Evolutionary conservation across 345 rosid species (phyloP), one percentile per base, ranked within the genome.

Genomic region (Bruguiera parviflora): DNA sequence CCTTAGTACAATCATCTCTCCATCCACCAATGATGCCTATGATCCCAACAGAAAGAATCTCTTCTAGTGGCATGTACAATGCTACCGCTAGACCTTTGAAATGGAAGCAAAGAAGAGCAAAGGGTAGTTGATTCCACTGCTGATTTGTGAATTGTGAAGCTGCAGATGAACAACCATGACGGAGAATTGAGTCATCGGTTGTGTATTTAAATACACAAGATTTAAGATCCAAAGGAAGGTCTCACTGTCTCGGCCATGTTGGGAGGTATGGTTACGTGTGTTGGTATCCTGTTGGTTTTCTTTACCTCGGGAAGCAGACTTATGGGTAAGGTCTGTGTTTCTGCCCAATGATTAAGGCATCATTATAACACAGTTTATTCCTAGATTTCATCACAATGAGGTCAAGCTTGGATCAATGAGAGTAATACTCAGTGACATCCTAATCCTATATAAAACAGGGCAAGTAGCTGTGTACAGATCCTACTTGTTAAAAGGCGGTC

Each of bases 1-100:
- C 47, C 69, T 71, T 3, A 64, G 58, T 27, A 57, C 75, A 10
- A 57, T 57, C 75, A 71, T 71, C 58, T 63, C 58, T 58, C 57
- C 69, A 28, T 71, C 75, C 2, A 57, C 69, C 22, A 63, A 27
- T 65, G 28, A 27, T 39, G 18, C 8, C 58, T 58, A 1, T 25
- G n/a, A 13, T n/a, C n/a, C 73, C 53, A 25, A 22, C 19, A 27
- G 11, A 8, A 21, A 7, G 35, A 4, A 6, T 64, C 57, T 63
- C 68, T 37, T n/a, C 63, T 49, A 8, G 47, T 21, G 6, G 59
- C 65, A 22, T 5, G 21, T 6, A 27, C 39, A 19, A 19, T 8
- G 24, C 46, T 2, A 8, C 52, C 15, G 21, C 64, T 57, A 5
- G 31, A 16, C 57, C 57, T 64, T 64, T 10, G 35, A 53, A 56